phyloP scores from a whole-genome alignment of 1,139 yeast genomes.

The Kluyveromyces sp. region DNA sequence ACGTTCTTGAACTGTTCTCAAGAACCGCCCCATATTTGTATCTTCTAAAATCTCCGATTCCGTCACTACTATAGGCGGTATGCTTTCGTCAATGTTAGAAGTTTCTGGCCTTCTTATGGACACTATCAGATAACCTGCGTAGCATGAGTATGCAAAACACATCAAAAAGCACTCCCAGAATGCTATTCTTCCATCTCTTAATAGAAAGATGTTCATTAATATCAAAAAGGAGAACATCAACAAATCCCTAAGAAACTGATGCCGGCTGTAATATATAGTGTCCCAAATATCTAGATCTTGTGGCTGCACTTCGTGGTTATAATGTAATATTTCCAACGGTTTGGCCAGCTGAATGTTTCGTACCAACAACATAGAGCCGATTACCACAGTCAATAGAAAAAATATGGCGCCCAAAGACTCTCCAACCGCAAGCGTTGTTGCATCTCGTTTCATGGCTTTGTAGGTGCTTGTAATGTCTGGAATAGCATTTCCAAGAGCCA shows the following conservation, averaged over 20 bases:
- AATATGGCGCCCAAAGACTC: slow-evolving; percentile 71
- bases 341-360: slow-evolving; percentile 17
- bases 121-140: slow-evolving; percentile 13
- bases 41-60: not conserved
- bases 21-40: slow-evolving; percentile 16
- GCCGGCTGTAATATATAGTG: slow-evolving; percentile 16
- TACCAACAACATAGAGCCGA: slow-evolving; percentile 25
- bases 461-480: slow-evolving; percentile 86
- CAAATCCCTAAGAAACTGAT: slow-evolving; percentile 22
- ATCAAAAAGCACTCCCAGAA: slow-evolving; percentile 24
- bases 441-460: slow-evolving; percentile 63
- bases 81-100: slow-evolving; percentile 3
- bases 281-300: slow-evolving; percentile 7
- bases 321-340: slow-evolving; percentile 7
- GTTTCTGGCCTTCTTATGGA: slow-evolving; percentile 3
- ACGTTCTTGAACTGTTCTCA: slow-evolving; percentile 16
- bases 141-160: slow-evolving; percentile 17
- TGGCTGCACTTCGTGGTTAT: not conserved
- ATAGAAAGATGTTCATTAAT: slow-evolving; percentile 14
- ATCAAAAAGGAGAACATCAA: slow-evolving; percentile 19
- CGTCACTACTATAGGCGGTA: not conserved
- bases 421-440: slow-evolving; percentile 75
- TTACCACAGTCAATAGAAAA: slow-evolving; percentile 26
- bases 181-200: slow-evolving; percentile 21
- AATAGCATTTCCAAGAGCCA: slow-evolving; percentile 88